phyloP scores from a whole-genome alignment of 352 stramenopile species.

The Globisporangium lucens region DNA sequence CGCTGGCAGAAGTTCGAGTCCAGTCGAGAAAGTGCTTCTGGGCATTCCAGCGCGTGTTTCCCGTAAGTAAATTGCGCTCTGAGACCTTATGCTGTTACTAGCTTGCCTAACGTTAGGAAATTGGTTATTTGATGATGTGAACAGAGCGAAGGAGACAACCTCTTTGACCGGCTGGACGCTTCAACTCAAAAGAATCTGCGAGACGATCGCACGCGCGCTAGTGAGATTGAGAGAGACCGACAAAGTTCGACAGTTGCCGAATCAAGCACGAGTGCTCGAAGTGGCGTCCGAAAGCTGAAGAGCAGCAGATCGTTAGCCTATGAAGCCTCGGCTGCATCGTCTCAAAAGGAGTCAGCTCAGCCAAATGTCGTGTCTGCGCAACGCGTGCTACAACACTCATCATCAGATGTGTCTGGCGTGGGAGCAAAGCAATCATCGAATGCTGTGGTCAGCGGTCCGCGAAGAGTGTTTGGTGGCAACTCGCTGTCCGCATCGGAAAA shows the following conservation, averaged over 20 bases:
- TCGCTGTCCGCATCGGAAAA: conserved; percentile 7
- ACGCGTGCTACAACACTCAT: conserved; percentile 20
- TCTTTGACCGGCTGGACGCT: conserved; percentile 59
- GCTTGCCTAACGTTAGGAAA: background rate
- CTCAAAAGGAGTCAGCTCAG: background rate
- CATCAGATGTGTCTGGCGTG: background rate
- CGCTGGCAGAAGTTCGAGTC: conserved; percentile 66
- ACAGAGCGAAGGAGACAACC: conserved; percentile 45
- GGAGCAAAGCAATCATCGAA: background rate
- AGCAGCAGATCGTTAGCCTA: conserved; percentile 15
- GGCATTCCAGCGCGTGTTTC: conserved; percentile 66
- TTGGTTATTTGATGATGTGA: background rate
- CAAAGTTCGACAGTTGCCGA: background rate
- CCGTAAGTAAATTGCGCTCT: conserved; percentile 23
- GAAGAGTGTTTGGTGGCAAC: conserved; percentile 22
- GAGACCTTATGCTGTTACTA: background rate
- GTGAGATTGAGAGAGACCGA: background rate
- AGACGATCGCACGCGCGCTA: conserved; percentile 37
- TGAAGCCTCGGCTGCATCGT: background rate
- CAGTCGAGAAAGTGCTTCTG: conserved; percentile 80
- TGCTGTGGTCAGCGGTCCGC: conserved; percentile 18
- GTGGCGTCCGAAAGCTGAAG: conserved; percentile 12
- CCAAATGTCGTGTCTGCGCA: conserved; percentile 14
- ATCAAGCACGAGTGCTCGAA: background rate
- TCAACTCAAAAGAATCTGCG: conserved; percentile 63